A percentile compares a stretch with the other conserved stretches of the same genome.
Evolutionary conservation across 495 filamentous ascomycete genomes (phyloP).

Genomic region (Trypethelium eluteriae): DNA sequence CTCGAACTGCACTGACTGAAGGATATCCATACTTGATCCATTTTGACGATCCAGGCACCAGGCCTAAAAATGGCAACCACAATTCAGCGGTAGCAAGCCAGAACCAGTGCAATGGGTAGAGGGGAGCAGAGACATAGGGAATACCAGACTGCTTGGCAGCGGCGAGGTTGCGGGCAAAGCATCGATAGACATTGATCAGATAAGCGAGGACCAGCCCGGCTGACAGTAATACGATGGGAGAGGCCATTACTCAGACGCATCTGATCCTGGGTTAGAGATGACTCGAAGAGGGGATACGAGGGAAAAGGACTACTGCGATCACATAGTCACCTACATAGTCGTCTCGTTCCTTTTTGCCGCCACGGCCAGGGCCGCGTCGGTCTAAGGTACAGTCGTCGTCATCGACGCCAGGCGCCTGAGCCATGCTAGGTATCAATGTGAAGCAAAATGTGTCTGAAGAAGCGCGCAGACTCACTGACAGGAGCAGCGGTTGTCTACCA

Average conservation of each 20-base stretch:
- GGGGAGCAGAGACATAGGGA: conserved; percentile 31
- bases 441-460: not conserved
- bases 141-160: conserved; percentile 35
- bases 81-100: conserved; percentile 45
- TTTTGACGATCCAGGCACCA: conserved; percentile 42
- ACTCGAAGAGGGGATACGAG: not conserved
- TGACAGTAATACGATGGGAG: not conserved
- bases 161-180: conserved; percentile 30
- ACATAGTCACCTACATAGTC: not conserved
- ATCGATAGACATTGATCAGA: conserved; percentile 23
- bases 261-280: not conserved
- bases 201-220: conserved; percentile 19
- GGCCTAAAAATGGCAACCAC: conserved; percentile 44
- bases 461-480: not conserved
- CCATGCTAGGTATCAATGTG: not conserved
- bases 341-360: not conserved
- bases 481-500: not conserved
- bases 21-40: conserved; percentile 40
- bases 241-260: not conserved
- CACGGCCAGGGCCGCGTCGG: no score
- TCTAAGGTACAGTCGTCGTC: not conserved
- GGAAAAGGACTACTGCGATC: not conserved
- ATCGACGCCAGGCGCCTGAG: not conserved
- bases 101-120: conserved; percentile 34
- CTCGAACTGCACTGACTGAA: not conserved